Conservation (phyloP, 768 basidiomycete genomes). For the Pleurotus giganteus region DNA sequence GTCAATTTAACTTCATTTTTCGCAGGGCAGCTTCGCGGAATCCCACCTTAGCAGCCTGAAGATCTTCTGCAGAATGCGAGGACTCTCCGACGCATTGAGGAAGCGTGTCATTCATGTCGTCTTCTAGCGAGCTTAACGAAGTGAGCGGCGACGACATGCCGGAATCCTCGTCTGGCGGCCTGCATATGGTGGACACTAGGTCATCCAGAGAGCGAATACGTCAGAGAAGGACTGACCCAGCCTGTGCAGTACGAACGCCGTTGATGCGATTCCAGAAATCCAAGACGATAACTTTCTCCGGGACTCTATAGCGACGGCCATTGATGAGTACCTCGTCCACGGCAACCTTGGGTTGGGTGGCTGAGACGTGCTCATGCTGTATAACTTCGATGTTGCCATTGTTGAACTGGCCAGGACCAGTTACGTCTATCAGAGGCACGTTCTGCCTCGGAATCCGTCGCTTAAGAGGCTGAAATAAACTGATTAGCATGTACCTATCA, state of each 20-base stretch:
- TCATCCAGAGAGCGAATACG: background rate
- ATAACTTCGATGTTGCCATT: constrained; percentile 92
- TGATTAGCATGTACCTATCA: constrained; percentile 13
- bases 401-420: constrained; percentile 72
- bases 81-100: constrained; percentile 21
- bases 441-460: constrained; percentile 76
- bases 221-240: constrained; percentile 34
- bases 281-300: constrained; percentile 86
- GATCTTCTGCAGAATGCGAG: constrained; percentile 42
- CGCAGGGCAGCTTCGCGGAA: background rate
- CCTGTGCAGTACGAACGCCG: constrained; percentile 36
- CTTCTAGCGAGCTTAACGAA: constrained; percentile 71
- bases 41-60: constrained; percentile 59
- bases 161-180: constrained; percentile 37
- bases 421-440: constrained; percentile 68
- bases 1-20: background rate
- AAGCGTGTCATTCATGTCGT: constrained; percentile 40
- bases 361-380: constrained; percentile 54
- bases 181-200: constrained; percentile 27
- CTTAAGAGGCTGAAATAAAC: constrained; percentile 61
- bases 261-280: constrained; percentile 93
- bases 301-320: constrained; percentile 87
- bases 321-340: constrained; percentile 87
- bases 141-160: constrained; percentile 70
- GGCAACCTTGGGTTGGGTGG: constrained; percentile 43